A percentile compares a stretch with the other conserved stretches of the same genome.
These are phyloP conservation scores for Saccharomycopsis hybrid DNA, from an alignment of 1,139 yeast genomes.

Conservation along the genomic window DNA sequence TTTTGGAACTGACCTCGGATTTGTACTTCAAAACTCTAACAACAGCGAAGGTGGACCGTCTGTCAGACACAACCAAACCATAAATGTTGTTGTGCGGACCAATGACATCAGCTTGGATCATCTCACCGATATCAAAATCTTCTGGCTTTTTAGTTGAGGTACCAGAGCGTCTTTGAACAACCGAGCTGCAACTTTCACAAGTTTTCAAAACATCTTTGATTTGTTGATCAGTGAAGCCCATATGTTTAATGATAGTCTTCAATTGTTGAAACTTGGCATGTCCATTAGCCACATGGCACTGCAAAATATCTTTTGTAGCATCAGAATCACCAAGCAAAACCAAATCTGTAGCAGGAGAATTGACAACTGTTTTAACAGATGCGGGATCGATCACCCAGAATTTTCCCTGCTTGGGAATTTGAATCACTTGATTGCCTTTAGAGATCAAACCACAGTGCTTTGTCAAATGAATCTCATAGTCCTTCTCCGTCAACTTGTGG, in stretches of 20 bases:
- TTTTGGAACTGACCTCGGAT: background rate
- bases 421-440: background rate
- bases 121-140: background rate
- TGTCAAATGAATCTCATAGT: background rate
- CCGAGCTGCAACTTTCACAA: background rate
- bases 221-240: background rate
- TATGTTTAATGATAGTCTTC: too few species aligned
- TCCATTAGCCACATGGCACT: background rate
- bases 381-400: background rate
- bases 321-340: background rate
- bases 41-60: background rate
- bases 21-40: background rate
- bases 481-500: background rate
- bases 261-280: background rate
- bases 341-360: background rate
- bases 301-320: background rate
- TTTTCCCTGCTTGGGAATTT: background rate
- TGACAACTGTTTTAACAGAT: background rate
- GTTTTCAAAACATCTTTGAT: background rate
- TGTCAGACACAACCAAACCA: slow-evolving; percentile 1
- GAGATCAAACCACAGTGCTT: background rate
- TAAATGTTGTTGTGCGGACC: slow-evolving; percentile 2
- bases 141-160: background rate
- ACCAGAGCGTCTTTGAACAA: background rate
- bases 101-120: slow-evolving; percentile 1